A percentile compares a stretch with the other conserved stretches of the same genome.
Evolutionary conservation across 331 rosid species (phyloP).

Genomic region (Acacia concinna): DNA sequence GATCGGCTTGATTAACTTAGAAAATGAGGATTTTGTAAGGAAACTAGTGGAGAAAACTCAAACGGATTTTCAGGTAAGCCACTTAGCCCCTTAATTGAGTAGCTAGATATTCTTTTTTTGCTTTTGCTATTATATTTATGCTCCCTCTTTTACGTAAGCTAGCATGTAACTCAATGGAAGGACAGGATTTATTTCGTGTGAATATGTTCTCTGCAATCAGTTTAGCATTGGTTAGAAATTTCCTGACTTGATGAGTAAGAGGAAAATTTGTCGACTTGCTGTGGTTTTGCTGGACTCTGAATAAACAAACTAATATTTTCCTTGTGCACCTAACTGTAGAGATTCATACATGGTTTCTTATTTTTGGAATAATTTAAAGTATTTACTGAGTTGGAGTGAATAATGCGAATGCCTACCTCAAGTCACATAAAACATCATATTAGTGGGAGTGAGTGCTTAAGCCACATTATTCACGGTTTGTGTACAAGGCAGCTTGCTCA

Average conservation of each 20-base stretch:
- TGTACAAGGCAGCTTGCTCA: neutral
- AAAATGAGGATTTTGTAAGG: slow-evolving; percentile 71
- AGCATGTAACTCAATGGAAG: neutral
- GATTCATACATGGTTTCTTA: slow-evolving; percentile 5
- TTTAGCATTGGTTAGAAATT: slow-evolving; percentile 10
- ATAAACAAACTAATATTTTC: neutral
- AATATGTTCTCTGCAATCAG: slow-evolving; percentile 16
- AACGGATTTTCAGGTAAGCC: slow-evolving; percentile 75
- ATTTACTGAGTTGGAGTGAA: slow-evolving; percentile 5
- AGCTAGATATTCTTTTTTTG: slow-evolving; percentile 12
- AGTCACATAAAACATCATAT: neutral
- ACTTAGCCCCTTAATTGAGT: slow-evolving; percentile 13
- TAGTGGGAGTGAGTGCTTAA: neutral
- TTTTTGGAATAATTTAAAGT: neutral
- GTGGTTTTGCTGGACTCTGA: neutral
- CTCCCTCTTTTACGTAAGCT: slow-evolving; percentile 1
- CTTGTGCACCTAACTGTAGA: neutral
- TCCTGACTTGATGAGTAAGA: neutral
- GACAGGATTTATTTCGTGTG: slow-evolving; percentile 10
- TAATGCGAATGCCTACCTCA: slow-evolving; percentile 5
- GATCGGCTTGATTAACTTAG: slow-evolving; percentile 92
- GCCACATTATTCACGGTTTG: neutral
- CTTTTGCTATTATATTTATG: slow-evolving; percentile 18
- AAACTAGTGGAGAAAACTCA: slow-evolving; percentile 66
- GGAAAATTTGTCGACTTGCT: neutral